Evolutionary conservation across 2,329 filamentous ascomycete genomes (phyloP), one percentile per base, ranked within the genome.

Genomic region (Periconia macrospinosa): DNA sequence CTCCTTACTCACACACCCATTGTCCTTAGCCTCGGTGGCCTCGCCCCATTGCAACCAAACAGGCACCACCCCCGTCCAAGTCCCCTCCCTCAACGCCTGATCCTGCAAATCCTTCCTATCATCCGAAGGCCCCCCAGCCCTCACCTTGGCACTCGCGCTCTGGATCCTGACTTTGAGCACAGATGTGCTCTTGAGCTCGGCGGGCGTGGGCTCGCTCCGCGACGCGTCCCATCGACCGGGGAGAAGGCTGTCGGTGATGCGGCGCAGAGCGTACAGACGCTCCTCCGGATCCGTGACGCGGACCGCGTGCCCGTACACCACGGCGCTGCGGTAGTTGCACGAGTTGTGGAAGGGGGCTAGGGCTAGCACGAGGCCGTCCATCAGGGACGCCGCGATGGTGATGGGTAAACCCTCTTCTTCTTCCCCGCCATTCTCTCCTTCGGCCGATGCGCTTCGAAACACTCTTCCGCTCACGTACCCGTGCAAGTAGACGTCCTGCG

Each of bases 381-480:
- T 58, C 19, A 61, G 53, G 40, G 68, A 62, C 0, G 70, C 68
- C 9, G 67, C 60, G 23, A 72, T 52, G 14, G 64, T 67, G 18
- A 73, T 57, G 0, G 68, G 65, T 1, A 72, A 27, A 1, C 68
- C 68, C 20, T 78, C 63, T 8, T 73, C 55, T 8, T 37, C 71
- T 7, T 33, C 44, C 1, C 59, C 46, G 41, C 63, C 61, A 6
- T 13, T 13, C 20, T 78, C 64, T 8, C 73, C 55, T 6, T 37
- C 71, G 9, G 40, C 44, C 2, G 63, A 60, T 11, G 53, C 52
- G 7, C 33, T 52, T 45, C 55, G 48, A 57, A 93, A 88, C 33
- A 96, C 79, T 8, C 91, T 87, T 1, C 86, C 60, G 6, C 65
- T 64, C 2, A 70, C 58, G 49, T 68, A 71, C 52, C 71, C 71